Percentiles rank a stretch among this genome's conserved stretches.
phyloP scores from a whole-genome alignment of 352 stramenopile species.

The Saprolegnia parasitica region DNA sequence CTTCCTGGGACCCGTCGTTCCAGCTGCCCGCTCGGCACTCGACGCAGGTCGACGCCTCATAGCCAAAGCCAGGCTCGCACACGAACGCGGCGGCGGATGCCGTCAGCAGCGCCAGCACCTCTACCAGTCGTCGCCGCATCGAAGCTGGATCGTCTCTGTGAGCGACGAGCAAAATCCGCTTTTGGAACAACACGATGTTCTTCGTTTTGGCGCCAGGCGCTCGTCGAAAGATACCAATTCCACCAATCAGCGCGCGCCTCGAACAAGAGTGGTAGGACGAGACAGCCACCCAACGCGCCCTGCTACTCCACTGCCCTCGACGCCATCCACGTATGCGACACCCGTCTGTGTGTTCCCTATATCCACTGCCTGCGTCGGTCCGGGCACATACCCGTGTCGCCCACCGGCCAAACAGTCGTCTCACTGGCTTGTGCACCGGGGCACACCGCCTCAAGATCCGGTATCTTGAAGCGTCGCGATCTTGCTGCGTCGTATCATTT shows the following conservation, averaged over 20 bases:
- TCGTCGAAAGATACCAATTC: slow-evolving; percentile 1
- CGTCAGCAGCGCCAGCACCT: not conserved
- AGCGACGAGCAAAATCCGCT: not conserved
- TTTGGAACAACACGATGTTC: not conserved
- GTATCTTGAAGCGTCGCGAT: too few relatives aligned
- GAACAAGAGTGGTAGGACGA: not conserved
- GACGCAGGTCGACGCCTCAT: slow-evolving; percentile 13
- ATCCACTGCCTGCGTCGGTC: too few relatives aligned
- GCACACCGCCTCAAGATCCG: not conserved
- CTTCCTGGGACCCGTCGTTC: slow-evolving; percentile 11
- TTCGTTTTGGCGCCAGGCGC: not conserved
- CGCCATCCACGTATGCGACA: too few relatives aligned
- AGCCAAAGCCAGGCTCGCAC: slow-evolving; percentile 17
- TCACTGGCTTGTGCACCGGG: not conserved
- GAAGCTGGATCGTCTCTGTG: too few relatives aligned
- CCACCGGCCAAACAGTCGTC: not conserved
- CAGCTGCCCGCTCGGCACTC: slow-evolving; percentile 21
- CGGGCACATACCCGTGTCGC: not conserved
- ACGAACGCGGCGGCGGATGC: slow-evolving; percentile 1
- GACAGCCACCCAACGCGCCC: too few relatives aligned
- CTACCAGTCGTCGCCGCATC: not conserved
- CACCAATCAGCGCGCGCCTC: not conserved
- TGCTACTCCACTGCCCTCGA: too few relatives aligned
- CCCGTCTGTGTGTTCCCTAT: too few relatives aligned
- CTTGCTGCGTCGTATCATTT: too few relatives aligned